A percentile compares a stretch with the other conserved stretches of the same genome.
These are phyloP conservation scores for Apiospora kogelbergensis DNA, from an alignment of 2,329 filamentous ascomycete genomes.

Conservation along the genomic window DNA sequence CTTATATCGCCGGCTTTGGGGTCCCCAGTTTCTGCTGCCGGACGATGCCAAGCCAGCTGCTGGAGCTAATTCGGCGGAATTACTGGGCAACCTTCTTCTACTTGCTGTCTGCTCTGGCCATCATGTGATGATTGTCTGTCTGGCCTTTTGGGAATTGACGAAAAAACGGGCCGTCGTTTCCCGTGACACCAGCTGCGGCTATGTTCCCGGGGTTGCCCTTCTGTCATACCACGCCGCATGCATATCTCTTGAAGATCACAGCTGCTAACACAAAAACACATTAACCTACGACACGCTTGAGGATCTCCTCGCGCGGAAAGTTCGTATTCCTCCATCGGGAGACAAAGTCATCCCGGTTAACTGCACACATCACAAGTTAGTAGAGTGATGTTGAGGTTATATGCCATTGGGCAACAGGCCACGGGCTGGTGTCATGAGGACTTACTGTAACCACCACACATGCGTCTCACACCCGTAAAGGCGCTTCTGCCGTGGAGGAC, in stretches of 20 bases:
- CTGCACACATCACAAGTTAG: conserved; percentile 41
- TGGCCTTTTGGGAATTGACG: neutral
- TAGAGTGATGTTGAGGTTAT: neutral
- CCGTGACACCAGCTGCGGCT: neutral
- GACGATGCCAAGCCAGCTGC: conserved; percentile 6
- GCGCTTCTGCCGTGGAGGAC: conserved; percentile 82
- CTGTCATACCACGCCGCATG: neutral
- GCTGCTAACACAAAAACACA: neutral
- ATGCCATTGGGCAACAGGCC: conserved; percentile 13
- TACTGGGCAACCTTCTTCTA: conserved; percentile 5
- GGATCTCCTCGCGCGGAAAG: conserved; percentile 48
- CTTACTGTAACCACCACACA: conserved; percentile 90
- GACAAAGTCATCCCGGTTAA: conserved; percentile 78
- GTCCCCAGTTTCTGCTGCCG: conserved; percentile 6
- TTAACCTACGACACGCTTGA: conserved; percentile 33
- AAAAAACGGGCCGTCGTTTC: neutral
- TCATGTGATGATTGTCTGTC: neutral
- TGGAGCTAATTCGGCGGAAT: conserved; percentile 11
- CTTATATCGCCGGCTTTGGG: neutral
- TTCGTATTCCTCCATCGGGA: conserved; percentile 76
- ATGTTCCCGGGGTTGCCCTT: neutral
- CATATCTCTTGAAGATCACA: neutral
- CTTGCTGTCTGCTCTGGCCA: neutral
- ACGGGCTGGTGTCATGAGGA: conserved; percentile 23
- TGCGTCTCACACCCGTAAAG: conserved; percentile 81